A percentile compares a stretch with the other conserved stretches of the same genome.
These are phyloP conservation scores for Clitoria ternatea DNA, from an alignment of 306 rosid species.

Conservation along the genomic window DNA sequence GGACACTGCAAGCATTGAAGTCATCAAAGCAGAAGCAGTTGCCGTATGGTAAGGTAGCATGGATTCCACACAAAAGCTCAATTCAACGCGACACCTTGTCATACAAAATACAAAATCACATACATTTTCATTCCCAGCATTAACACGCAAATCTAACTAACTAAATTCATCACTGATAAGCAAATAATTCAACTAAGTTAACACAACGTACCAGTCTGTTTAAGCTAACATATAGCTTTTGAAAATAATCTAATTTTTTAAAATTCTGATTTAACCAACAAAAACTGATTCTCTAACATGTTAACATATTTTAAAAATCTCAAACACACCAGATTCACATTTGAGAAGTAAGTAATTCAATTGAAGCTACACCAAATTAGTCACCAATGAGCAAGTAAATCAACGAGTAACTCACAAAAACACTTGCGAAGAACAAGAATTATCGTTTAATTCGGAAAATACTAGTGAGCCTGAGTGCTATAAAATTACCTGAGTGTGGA, in stretches of 20 bases:
- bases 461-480: neutral
- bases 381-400: neutral
- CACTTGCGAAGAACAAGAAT: neutral
- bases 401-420: neutral
- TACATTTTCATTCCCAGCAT: neutral
- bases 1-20: conserved; percentile 71
- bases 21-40: conserved; percentile 80
- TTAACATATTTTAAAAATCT: neutral
- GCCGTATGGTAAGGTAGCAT: conserved; percentile 84
- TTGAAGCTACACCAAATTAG: neutral
- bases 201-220: neutral
- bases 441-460: neutral
- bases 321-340: neutral
- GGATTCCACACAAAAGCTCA: conserved; percentile 77
- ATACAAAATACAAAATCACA: neutral
- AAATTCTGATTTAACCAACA: neutral
- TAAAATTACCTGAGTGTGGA: conserved; percentile 48
- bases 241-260: neutral
- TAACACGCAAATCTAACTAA: neutral
- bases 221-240: neutral
- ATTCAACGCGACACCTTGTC: conserved; percentile 55
- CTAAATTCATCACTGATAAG: neutral
- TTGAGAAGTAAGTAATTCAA: neutral
- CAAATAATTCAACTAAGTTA: neutral
- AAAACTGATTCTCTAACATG: neutral